These are phyloP conservation scores for Suhomyces prunicola DNA, from an alignment of 805 yeast species.

Conservation along the genomic window DNA sequence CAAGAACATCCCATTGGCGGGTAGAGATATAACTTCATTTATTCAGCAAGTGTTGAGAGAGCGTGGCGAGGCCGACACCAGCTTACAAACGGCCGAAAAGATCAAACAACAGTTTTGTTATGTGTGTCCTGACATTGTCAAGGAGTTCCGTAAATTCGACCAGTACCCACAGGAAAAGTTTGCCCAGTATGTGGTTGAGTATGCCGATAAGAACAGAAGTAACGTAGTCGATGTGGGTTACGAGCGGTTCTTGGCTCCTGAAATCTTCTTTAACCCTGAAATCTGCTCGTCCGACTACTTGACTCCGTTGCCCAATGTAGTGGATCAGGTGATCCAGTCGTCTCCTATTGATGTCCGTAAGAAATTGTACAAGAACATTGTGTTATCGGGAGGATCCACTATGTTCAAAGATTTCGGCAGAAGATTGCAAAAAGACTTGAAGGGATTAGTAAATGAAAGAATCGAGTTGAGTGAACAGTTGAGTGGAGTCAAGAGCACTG, in stretches of 20 bases:
- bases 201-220: conserved; percentile 58
- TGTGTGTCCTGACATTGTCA: conserved; percentile 96
- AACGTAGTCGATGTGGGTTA: conserved; percentile 85
- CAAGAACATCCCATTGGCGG: conserved; percentile 97
- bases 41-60: conserved; percentile 93
- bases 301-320: conserved; percentile 94
- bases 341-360: conserved; percentile 98
- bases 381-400: conserved; percentile 95
- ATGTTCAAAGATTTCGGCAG: conserved; percentile 99
- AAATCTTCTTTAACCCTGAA: conserved; percentile 96
- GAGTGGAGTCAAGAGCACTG: conserved; percentile 77
- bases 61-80: conserved; percentile 93
- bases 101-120: conserved; percentile 96
- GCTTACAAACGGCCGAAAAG: conserved; percentile 92
- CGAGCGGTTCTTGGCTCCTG: conserved; percentile 98
- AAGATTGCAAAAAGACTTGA: conserved; percentile 92
- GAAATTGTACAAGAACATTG: conserved; percentile 92
- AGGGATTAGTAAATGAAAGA: conserved; percentile 82
- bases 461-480: conserved; percentile 73
- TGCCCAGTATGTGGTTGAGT: conserved; percentile 88
- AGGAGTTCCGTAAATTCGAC: conserved; percentile 92
- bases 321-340: conserved; percentile 90
- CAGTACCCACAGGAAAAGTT: conserved; percentile 84
- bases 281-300: conserved; percentile 92
- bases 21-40: conserved; percentile 93